A percentile compares a stretch with the other conserved stretches of the same genome.
Conservation (phyloP, 1,139 yeast genomes). For the Scheffersomyces parashehatae region DNA sequence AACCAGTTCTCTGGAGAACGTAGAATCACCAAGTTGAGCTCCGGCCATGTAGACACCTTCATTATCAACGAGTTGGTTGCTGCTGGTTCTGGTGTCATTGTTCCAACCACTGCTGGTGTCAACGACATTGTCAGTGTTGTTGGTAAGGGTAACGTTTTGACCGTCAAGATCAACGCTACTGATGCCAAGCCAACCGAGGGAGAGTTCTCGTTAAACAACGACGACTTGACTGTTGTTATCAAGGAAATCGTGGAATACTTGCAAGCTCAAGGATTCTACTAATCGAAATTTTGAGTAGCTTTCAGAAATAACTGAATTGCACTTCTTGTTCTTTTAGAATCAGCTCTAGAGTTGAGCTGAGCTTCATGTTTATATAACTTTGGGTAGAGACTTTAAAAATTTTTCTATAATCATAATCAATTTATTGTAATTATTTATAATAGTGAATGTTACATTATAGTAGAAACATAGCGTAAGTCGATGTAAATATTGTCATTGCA, state of each 20-base stretch:
- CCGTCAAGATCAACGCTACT: constrained; percentile 17
- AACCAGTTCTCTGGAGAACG: constrained; percentile 89
- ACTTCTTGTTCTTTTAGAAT: no score
- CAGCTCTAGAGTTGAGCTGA: no score
- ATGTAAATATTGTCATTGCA: no score
- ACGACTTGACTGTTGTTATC: constrained; percentile 58
- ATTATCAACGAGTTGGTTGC: constrained; percentile 81
- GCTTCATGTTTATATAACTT: no score
- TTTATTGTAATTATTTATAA: no score
- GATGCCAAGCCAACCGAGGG: constrained; percentile 13
- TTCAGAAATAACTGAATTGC: no score
- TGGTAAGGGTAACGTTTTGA: constrained; percentile 36
- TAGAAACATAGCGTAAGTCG: no score
- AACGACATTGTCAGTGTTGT: constrained; percentile 47
- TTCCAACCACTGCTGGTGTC: constrained; percentile 40
- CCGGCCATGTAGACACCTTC: constrained; percentile 55
- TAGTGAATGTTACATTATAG: no score
- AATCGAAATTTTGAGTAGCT: not conserved
- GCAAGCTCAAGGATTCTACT: constrained; percentile 76
- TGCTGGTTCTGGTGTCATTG: constrained; percentile 88
- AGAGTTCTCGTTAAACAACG: constrained; percentile 26
- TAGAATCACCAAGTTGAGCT: constrained; percentile 69
- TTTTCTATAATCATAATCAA: no score
- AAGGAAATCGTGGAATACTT: constrained; percentile 69
- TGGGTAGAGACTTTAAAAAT: no score